Percentiles rank a stretch among this genome's conserved stretches.
Evolutionary conservation across 306 rosid genomes (phyloP).

Genomic region (Senna siamea): DNA sequence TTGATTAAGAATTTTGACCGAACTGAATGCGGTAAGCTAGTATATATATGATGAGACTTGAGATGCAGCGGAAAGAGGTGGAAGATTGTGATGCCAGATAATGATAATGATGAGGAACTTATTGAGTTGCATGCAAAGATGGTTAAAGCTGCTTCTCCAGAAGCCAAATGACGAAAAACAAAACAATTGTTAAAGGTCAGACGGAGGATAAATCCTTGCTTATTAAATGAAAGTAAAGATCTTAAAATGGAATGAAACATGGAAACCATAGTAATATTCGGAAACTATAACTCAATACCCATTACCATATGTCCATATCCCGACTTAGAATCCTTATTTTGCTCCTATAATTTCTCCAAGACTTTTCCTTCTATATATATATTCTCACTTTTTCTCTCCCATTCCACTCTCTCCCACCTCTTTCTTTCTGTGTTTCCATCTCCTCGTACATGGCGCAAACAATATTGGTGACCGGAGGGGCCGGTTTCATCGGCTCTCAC

Average conservation of each 20-base stretch:
- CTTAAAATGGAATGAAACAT: slow-evolving; percentile 2
- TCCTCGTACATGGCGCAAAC: slow-evolving; percentile 49
- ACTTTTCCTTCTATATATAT: neutral
- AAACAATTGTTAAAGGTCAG: neutral
- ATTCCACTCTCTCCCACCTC: neutral
- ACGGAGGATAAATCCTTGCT: too few relatives aligned
- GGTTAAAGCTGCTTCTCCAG: neutral
- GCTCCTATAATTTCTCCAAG: neutral
- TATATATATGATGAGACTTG: too few relatives aligned
- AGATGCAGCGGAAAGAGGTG: too few relatives aligned
- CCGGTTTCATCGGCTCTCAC: slow-evolving; percentile 90
- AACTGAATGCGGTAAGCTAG: neutral
- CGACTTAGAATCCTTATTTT: neutral
- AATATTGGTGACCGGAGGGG: slow-evolving; percentile 84
- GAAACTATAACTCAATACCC: neutral
- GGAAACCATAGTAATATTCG: neutral
- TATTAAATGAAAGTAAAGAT: neutral
- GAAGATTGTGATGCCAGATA: too few relatives aligned
- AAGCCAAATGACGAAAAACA: neutral
- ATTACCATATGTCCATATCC: neutral
- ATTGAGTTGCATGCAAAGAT: too few relatives aligned
- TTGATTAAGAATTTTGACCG: slow-evolving; percentile 8
- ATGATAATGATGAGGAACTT: too few relatives aligned
- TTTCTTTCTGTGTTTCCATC: neutral
- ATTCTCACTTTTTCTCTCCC: neutral